These are phyloP conservation scores for Eragrostis nindensis DNA, from an alignment of 176 grass and related monocot genomes.

Conservation along the genomic window DNA sequence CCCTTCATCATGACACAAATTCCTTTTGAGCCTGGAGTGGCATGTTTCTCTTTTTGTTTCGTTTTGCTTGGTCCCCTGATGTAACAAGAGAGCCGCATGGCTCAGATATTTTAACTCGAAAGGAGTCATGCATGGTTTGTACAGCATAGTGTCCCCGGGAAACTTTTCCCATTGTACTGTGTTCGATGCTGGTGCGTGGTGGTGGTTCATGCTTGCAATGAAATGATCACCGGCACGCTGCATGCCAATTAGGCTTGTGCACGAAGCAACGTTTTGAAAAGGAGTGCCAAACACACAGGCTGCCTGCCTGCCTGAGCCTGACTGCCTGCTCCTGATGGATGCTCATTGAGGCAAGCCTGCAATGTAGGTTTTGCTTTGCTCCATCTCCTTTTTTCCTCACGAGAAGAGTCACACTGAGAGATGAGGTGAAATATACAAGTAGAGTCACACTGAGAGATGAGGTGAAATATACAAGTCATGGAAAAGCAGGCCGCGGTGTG, in stretches of 20 bases:
- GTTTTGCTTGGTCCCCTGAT: conserved; percentile 28
- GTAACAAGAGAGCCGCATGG: conserved; percentile 30
- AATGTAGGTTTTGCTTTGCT: conserved; percentile 14
- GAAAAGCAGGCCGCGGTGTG: conserved; percentile 43
- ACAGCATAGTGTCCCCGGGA: conserved; percentile 17
- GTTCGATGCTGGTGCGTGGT: background rate
- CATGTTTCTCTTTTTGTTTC: background rate
- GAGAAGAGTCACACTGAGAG: no score
- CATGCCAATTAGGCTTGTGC: conserved; percentile 40
- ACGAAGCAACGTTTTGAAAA: conserved; percentile 43
- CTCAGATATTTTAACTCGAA: conserved; percentile 1
- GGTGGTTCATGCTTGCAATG: conserved; percentile 36
- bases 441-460: background rate
- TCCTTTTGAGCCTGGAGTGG: background rate
- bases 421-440: no score
- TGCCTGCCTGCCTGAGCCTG: background rate
- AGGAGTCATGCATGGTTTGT: conserved; percentile 37
- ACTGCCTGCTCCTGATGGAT: background rate
- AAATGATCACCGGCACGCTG: conserved; percentile 42
- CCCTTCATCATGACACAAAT: background rate
- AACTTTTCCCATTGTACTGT: background rate
- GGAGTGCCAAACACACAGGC: background rate
- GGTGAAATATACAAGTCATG: conserved; percentile 18
- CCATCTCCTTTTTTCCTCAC: background rate
- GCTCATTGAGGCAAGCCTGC: background rate